Base-by-base conservation (phyloP, 768 basidiomycete genomes). In the Leccinum olivaceopallidum region DNA sequence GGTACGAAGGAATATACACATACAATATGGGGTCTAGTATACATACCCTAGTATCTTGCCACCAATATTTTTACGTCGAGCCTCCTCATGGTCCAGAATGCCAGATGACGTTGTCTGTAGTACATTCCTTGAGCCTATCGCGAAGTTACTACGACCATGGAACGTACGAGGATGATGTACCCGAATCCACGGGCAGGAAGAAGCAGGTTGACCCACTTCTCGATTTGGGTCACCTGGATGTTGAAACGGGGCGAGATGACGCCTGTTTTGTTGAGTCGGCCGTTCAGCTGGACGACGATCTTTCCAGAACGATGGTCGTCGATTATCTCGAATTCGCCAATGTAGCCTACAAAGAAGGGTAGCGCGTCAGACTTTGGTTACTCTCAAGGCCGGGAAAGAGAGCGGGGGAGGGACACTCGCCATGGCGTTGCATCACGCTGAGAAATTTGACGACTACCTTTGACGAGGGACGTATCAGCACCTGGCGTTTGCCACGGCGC, bases 161-260 rank as follows among this genome's bases (percentile, higher is more conserved):
- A 1, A 83, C 89, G 39, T 61, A 94, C 93, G 63, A 98, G 82
- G 79, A 98, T 97, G 79, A 98, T 90, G 73, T 91, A 88, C 50
- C 96, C 97, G 77, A 99, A 98, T 20, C 90, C 90, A 88, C 97
- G 89, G 68, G 96, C 88, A 60, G 97, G 97, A 62, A 98, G 85
- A 61, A 99, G 79, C 81, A 94, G 83, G 84, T 95, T 95, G 82
- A 98, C 94, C 96, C 96, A 98, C 64, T 83, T 81, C 79, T 96
- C 93, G 71, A 98, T 97, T 74, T 95, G 89, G 69, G 77, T 87
- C 63, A 92, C 89, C 75, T 95, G 92, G 69, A 98, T 86, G 79
- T 98, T 98, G 86, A 93, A 98, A 57, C 97, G 91, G 49, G 96
- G 95, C n/a, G 95, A 98, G 79, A 98, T 98, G 74, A 99, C 96